Evolutionary conservation across 2,329 filamentous ascomycete genomes (phyloP), one percentile per base, ranked within the genome.

Genomic region (Coccinonectria pachysandricola): DNA sequence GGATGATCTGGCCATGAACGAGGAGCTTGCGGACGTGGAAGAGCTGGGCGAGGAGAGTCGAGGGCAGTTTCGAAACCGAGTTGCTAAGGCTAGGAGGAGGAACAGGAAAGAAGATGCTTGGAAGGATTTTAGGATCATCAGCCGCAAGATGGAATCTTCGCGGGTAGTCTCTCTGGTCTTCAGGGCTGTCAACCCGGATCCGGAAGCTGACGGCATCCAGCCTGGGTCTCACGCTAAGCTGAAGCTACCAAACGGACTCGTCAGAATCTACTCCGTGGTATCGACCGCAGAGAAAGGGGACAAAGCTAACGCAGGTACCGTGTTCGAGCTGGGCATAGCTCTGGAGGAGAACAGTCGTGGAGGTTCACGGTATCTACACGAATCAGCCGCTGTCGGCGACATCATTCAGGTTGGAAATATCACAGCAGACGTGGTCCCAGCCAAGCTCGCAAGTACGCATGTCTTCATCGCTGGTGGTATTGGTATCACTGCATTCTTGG

Each of bases 381-480:
- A 65, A 10, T 32, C 48, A 0, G 49, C 62, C 1, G 43, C 58
- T 0, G 51, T 60, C 1, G 71, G 69, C 1, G 64, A 71, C 31
- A 37, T 56, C 3, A 37, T 80, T 6, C 56, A 62, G 7, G 61
- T 71, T 2, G 61, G 65, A 3, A 58, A 59, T 16, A 60, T 75
- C 15, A 70, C 63, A 0, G 45, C 52, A 0, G 66, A 61, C 21
- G 59, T 75, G 13, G 59, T 60, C 2, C 48, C 62, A 2, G 56
- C 54, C 0, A 43, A 32, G 3, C 52, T 60, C 1, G 68, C 68
- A 6, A 71, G 68, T 36, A 59, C 68, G 25, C 74, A 79, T 36
- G 57, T 79, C 19, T 71, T 79, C 40, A 65, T 81, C 15, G 71
- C 64, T 0, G 75, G 70, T 7, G 76, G 75, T 0, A 71, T 80